Evolutionary conservation across 176 grass and related monocot species (phyloP).

Genomic region (Chloris gayana): DNA sequence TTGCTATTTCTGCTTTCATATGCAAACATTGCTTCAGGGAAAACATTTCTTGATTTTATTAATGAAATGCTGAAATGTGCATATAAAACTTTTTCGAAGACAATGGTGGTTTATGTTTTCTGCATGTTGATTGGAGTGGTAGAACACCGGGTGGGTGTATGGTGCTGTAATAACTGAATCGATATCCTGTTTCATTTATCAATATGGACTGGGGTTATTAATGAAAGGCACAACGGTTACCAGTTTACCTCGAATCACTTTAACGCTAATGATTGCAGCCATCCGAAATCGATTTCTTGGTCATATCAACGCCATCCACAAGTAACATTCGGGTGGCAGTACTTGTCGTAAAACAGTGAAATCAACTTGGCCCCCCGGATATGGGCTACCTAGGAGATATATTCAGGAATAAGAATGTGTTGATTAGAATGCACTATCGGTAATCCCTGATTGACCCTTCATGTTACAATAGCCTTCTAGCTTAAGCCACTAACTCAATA

Average conservation of each 20-base stretch:
- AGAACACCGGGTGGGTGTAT: too few relatives aligned
- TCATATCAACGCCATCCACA: conserved; percentile 24
- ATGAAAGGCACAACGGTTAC: too few relatives aligned
- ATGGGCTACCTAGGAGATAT: conserved; percentile 45
- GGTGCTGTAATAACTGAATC: too few relatives aligned
- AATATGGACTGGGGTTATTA: too few relatives aligned
- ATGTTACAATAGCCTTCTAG: conserved; percentile 25
- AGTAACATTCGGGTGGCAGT: conserved; percentile 12
- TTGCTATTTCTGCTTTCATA: neutral
- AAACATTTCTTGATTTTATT: neutral
- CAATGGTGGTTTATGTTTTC: too few relatives aligned
- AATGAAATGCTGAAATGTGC: too few relatives aligned
- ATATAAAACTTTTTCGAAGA: too few relatives aligned
- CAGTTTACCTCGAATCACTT: neutral
- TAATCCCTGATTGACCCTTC: neutral
- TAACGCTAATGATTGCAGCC: conserved; percentile 6
- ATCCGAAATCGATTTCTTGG: neutral
- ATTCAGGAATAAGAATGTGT: conserved; percentile 33
- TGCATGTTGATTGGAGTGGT: too few relatives aligned
- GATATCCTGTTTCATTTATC: too few relatives aligned
- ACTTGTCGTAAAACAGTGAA: conserved; percentile 29
- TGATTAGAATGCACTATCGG: neutral
- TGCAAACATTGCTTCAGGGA: neutral
- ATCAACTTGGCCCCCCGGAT: neutral
- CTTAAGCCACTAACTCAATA: conserved; percentile 7